Percentiles rank a stretch among this genome's conserved stretches.
These are phyloP conservation scores for Pyracantha coccinea DNA, from an alignment of 331 rosid species.

Conservation along the genomic window DNA sequence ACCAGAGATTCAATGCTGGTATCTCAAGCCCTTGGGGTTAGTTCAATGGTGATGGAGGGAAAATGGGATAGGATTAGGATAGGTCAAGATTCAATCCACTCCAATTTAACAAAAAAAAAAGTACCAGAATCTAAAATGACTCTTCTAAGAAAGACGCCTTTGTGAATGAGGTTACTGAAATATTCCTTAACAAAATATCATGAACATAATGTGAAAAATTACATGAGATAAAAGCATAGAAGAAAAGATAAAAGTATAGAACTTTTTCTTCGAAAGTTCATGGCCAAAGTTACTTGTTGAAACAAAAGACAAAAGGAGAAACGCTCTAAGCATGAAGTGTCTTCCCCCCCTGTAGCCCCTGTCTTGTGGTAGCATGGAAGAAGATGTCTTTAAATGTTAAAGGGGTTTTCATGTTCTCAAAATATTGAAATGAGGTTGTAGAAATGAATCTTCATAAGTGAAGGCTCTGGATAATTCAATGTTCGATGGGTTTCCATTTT, in stretches of 20 bases:
- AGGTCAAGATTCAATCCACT: not conserved
- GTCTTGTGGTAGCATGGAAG: not conserved
- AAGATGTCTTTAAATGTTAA: not conserved
- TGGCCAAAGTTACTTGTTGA: not conserved
- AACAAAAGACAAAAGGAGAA: not conserved
- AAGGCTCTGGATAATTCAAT: not conserved
- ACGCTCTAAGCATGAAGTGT: not conserved
- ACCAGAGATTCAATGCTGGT: not conserved
- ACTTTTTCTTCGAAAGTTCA: not conserved
- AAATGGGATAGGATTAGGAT: not conserved
- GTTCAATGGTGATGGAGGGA: not conserved
- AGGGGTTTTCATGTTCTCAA: not conserved
- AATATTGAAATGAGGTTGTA: not conserved
- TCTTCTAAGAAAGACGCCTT: not conserved
- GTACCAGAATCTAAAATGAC: not conserved
- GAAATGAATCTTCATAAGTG: not conserved
- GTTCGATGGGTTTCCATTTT: not conserved
- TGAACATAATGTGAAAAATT: not conserved
- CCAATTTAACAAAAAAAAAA: not conserved
- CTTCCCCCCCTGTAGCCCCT: not conserved
- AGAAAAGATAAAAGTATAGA: not conserved
- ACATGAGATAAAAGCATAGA: too few species aligned
- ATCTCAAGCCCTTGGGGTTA: not conserved
- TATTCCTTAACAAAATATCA: not conserved
- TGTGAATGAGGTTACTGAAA: not conserved